Evolutionary conservation across 1,284 basidiomycete species (phyloP).

Genomic region (Vanrija sp.): DNA sequence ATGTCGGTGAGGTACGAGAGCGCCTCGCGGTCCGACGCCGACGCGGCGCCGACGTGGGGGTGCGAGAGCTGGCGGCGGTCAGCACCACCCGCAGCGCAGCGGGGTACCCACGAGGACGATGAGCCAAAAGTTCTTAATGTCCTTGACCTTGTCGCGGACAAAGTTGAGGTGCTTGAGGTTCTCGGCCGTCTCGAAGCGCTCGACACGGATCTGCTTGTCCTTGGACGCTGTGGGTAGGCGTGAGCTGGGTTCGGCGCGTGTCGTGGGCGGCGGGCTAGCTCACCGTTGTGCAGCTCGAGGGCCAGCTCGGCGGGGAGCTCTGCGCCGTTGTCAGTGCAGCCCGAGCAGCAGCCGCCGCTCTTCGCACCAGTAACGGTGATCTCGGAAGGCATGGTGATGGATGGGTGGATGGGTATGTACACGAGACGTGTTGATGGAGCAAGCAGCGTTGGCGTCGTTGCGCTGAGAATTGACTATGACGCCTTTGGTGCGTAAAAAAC

Average conservation of each 20-base stretch:
- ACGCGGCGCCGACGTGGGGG: conserved; percentile 18
- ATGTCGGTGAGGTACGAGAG: conserved; percentile 40
- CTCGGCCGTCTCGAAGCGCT: conserved; percentile 26
- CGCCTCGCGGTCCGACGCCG: conserved; percentile 40
- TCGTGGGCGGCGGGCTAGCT: background rate
- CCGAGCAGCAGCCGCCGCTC: no score
- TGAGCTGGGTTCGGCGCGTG: background rate
- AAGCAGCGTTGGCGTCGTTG: no score
- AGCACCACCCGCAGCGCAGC: background rate
- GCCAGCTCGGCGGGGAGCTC: conserved; percentile 17
- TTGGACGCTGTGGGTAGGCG: conserved; percentile 21
- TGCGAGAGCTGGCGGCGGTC: conserved; percentile 23
- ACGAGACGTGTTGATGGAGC: no score
- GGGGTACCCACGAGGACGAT: conserved; percentile 28
- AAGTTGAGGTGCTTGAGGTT: conserved; percentile 25
- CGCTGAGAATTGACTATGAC: no score
- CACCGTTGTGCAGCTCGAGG: conserved; percentile 21
- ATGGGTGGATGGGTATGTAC: no score
- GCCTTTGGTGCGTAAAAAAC: no score
- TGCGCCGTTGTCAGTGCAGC: conserved; percentile 4
- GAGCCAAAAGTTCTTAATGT: conserved; percentile 39
- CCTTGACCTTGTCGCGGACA: conserved; percentile 32
- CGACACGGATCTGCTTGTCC: conserved; percentile 29
- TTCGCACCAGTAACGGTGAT: no score
- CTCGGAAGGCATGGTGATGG: no score